Conservation (phyloP, 371 early-diverging fungal genomes). For the Circinella minor region DNA sequence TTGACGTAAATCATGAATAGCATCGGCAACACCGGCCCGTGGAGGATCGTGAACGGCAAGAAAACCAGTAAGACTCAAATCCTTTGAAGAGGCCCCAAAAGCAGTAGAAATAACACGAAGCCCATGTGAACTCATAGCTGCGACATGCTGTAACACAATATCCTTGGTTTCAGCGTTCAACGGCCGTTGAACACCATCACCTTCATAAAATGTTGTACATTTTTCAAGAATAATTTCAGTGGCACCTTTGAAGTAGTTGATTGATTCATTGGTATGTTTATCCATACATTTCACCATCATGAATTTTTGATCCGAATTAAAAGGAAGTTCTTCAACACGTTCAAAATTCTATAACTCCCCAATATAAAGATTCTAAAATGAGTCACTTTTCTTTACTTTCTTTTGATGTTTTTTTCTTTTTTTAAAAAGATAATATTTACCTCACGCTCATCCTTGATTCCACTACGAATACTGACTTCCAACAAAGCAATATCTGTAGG, state of each 20-base stretch:
- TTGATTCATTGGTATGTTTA: conserved; percentile 31
- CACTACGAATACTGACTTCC: conserved; percentile 58
- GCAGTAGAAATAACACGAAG: conserved; percentile 90
- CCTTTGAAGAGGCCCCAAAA: conserved; percentile 60
- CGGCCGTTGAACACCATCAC: conserved; percentile 39
- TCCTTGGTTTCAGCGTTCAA: conserved; percentile 58
- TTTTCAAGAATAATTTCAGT: conserved; percentile 73
- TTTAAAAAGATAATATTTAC: conserved; percentile 38
- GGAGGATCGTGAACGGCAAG: conserved; percentile 90
- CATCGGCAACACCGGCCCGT: conserved; percentile 70
- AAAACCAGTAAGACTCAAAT: conserved; percentile 79
- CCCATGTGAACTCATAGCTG: conserved; percentile 80
- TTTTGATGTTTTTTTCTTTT: background rate
- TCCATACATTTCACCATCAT: conserved; percentile 76
- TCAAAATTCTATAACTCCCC: conserved; percentile 43
- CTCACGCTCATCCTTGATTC: conserved; percentile 64
- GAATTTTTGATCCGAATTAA: conserved; percentile 89
- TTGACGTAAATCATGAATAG: conserved; percentile 63
- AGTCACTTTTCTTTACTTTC: background rate
- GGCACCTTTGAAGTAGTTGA: conserved; percentile 77
- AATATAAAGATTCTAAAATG: background rate
- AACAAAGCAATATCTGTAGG: conserved; percentile 88
- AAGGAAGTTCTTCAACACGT: conserved; percentile 82
- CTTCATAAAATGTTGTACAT: conserved; percentile 64
- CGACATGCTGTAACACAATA: conserved; percentile 55